Percentiles rank a stretch among this genome's conserved stretches.
phyloP scores from a whole-genome alignment of 2,329 filamentous ascomycete species.

The Fusarium nisikadoi region DNA sequence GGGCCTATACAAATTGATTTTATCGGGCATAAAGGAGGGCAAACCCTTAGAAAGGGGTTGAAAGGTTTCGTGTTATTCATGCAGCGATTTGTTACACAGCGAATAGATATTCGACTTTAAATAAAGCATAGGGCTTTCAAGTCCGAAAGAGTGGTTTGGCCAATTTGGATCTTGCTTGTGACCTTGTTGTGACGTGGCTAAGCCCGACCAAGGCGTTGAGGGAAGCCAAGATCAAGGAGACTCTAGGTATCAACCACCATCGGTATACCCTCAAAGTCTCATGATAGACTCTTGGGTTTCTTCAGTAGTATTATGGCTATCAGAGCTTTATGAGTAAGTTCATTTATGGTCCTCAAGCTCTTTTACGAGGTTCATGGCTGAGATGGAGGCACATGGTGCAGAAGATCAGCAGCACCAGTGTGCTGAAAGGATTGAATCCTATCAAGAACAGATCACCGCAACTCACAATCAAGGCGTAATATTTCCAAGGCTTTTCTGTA shows the following conservation, averaged over 20 bases:
- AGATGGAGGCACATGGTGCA: fast-evolving
- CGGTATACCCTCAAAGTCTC: fast-evolving
- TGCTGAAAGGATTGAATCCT: no score
- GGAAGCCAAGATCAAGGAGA: not conserved
- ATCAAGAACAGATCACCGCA: no score
- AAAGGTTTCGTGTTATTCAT: not conserved
- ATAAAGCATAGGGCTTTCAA: not conserved
- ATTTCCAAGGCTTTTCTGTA: no score
- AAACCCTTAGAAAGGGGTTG: no score
- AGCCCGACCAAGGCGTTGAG: not conserved
- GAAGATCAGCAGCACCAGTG: not conserved
- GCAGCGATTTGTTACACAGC: not conserved
- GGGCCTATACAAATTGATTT: no score
- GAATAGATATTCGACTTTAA: not conserved
- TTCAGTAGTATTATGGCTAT: fast-evolving
- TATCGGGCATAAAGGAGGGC: not conserved
- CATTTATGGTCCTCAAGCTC: not conserved
- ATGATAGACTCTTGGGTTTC: fast-evolving
- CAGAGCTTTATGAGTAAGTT: no score
- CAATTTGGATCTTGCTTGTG: not conserved
- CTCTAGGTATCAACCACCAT: not conserved
- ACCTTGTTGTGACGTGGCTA: fast-evolving
- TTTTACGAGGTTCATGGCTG: no score
- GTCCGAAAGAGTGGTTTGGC: fast-evolving
- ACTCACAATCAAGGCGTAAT: no score